phyloP scores from a whole-genome alignment of 2,329 filamentous ascomycete species.

The Dothideomycetes sp. region DNA sequence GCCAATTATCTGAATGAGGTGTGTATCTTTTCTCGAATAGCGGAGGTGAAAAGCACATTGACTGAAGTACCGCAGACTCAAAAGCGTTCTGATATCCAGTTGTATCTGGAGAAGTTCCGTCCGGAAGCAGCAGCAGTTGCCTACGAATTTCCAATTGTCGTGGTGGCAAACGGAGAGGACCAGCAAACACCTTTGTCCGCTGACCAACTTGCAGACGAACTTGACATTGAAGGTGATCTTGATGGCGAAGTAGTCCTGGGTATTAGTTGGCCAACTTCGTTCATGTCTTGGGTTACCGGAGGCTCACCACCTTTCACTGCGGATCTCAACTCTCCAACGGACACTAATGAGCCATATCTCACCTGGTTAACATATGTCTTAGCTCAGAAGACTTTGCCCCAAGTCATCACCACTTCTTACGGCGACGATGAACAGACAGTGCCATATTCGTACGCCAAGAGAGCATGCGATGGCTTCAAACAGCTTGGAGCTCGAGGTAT shows the following conservation, averaged over 20 bases:
- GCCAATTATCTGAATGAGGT: slow-evolving; percentile 35
- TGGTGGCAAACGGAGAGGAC: slow-evolving; percentile 7
- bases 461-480: slow-evolving; percentile 52
- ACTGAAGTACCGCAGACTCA: slow-evolving; percentile 27
- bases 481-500: slow-evolving; percentile 54
- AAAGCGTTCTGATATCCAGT: slow-evolving; percentile 43
- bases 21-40: too few relatives aligned
- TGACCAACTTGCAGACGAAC: slow-evolving; percentile 11
- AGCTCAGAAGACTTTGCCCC: slow-evolving; percentile 43
- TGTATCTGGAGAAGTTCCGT: slow-evolving; percentile 46
- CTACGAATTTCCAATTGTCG: slow-evolving; percentile 36
- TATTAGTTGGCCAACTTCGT: slow-evolving; percentile 42
- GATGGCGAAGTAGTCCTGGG: slow-evolving; percentile 51
- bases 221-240: slow-evolving; percentile 48
- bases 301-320: slow-evolving; percentile 44
- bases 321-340: slow-evolving; percentile 32
- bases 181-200: slow-evolving; percentile 5
- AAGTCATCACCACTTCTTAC: slow-evolving; percentile 53
- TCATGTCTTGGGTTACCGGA: slow-evolving; percentile 49
- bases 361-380: slow-evolving; percentile 49
- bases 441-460: slow-evolving; percentile 45
- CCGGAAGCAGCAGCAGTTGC: slow-evolving; percentile 36
- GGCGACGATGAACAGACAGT: slow-evolving; percentile 53
- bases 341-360: slow-evolving; percentile 58
- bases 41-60: too few relatives aligned